These are phyloP conservation scores for Dictyostelium purpureum DNA, from an alignment of 78 protist species.

Conservation along the genomic window DNA sequence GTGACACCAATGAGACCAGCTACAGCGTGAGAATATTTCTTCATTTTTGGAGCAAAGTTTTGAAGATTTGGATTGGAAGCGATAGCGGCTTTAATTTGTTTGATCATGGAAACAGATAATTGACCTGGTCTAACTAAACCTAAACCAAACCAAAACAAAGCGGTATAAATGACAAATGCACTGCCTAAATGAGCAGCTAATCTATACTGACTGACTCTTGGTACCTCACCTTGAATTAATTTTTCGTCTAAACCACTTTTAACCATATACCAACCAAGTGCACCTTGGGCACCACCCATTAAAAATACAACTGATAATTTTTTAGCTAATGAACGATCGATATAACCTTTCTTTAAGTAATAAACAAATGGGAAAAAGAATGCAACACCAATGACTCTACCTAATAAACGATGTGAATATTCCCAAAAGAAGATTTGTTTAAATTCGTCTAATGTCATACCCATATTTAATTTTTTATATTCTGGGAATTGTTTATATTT, in stretches of 20 bases:
- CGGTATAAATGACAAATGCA: conserved; percentile 87
- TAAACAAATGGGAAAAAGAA: conserved; percentile 85
- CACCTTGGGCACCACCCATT: conserved; percentile 89
- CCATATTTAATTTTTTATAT: conserved; percentile 76
- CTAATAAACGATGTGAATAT: conserved; percentile 91
- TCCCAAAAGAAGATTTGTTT: conserved; percentile 94
- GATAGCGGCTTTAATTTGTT: background rate
- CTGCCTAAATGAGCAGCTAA: conserved; percentile 92
- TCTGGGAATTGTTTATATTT: conserved; percentile 92
- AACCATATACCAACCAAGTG: conserved; percentile 97
- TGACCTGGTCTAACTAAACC: background rate
- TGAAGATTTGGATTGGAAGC: background rate
- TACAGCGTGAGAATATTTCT: background rate
- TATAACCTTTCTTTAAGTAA: conserved; percentile 64
- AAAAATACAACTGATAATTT: conserved; percentile 54
- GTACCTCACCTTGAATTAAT: conserved; percentile 74
- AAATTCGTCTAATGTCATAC: conserved; percentile 88
- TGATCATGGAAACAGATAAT: background rate
- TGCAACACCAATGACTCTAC: conserved; percentile 89
- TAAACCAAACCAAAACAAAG: conserved; percentile 70
- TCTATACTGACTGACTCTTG: conserved; percentile 92
- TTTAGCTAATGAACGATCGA: conserved; percentile 32
- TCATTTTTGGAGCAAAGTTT: background rate
- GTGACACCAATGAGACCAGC: conserved; percentile 70
- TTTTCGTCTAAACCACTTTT: conserved; percentile 89